A percentile compares a stretch with the other conserved stretches of the same genome.
Evolutionary conservation across 305 asterid species (phyloP).

Genomic region (Fraxinus latifolia): DNA sequence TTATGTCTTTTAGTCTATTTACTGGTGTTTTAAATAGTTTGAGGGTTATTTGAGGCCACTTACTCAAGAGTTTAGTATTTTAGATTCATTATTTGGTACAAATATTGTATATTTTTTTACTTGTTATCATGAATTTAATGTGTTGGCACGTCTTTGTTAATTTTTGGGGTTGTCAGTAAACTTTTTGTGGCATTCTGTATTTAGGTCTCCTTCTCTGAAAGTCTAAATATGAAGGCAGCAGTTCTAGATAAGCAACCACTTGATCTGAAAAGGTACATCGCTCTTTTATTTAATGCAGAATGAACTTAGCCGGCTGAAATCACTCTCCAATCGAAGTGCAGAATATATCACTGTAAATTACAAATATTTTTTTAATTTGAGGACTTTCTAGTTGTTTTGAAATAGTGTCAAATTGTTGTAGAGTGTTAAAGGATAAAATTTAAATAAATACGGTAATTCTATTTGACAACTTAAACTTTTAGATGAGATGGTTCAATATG

Average conservation of each 20-base stretch:
- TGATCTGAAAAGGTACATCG: conserved; percentile 68
- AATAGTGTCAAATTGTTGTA: background rate
- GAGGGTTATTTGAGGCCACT: conserved; percentile 6
- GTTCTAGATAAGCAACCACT: conserved; percentile 64
- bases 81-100: conserved; percentile 7
- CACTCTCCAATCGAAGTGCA: background rate
- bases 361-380: background rate
- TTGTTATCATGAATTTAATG: conserved; percentile 1
- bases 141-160: conserved; percentile 14
- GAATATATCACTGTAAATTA: background rate
- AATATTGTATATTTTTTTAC: background rate
- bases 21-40: conserved; percentile 7
- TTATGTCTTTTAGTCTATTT: background rate
- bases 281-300: conserved; percentile 12
- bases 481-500: background rate
- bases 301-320: background rate
- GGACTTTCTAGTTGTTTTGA: background rate
- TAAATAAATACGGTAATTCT: background rate
- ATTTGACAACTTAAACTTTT: background rate
- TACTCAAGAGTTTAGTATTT: conserved; percentile 11
- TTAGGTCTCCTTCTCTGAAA: conserved; percentile 75
- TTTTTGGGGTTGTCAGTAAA: conserved; percentile 11
- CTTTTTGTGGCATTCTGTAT: conserved; percentile 24
- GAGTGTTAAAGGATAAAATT: background rate
- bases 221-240: conserved; percentile 73